Evolutionary conservation across 345 rosid species (phyloP), one percentile per base, ranked within the genome.

Genomic region (Eucalyptus curtisii): DNA sequence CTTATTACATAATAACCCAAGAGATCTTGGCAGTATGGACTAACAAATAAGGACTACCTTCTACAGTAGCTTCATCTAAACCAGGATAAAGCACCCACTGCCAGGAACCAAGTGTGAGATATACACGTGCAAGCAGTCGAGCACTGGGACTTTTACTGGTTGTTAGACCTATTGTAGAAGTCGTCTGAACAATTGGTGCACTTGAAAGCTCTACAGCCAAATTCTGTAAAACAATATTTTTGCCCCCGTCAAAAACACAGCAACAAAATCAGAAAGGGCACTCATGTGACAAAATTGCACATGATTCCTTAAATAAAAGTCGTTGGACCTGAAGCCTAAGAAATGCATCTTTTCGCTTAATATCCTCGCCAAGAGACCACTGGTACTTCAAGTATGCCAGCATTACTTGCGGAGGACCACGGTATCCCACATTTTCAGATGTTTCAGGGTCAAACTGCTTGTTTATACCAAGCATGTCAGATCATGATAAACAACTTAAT

Each of bases 351-450:
- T 95, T 97, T 88, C 98, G 94, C 94, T 97, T 97, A 88, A 90
- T 94, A 90, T 98, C 99, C 89, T 98, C 99, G 79, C 99, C 99
- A 89, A 98, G 97, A 76, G 99, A 97, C 99, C 99, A 98, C 85
- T 96, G 99, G 88, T 96, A 98, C 90, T 96, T 94, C 89, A 98
- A 92, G 95, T 98, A 98, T 87, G 96, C 97, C 86, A 96, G 93
- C 95, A 97, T 95, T 89, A 98, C 99, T 95, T 98, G 98, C 87
- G 99, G 98, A 88, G 98, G 98, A 80, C 99, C 99, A 87, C 94
- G 96, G 91, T 94, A 97, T 76, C 91, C 94, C 89, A 94, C 92
- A 91, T 91, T 93, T 90, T 97, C 97, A 80, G 95, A 93, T 89
- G 92, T 91, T 91, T 98, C 99, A 25, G 99, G 99, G 92, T 98